Percentiles rank a stretch among this genome's conserved stretches.
phyloP scores from a whole-genome alignment of 176 grass and related monocot species.

The Metroxylon sagu region DNA sequence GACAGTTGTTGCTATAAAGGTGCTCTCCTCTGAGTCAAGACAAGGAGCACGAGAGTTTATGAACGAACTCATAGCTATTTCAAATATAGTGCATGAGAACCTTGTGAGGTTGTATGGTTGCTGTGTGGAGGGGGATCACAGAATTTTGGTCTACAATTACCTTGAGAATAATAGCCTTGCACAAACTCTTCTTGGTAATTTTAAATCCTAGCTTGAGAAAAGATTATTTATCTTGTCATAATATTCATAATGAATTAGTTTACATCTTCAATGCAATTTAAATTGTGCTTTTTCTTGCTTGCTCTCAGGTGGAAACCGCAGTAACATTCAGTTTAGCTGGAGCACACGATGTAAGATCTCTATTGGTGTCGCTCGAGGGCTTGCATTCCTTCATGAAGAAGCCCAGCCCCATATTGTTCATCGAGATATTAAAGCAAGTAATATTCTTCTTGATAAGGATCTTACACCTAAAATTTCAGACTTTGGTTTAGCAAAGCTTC shows the following conservation, averaged over 20 bases:
- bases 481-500: conserved; percentile 75
- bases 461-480: conserved; percentile 71
- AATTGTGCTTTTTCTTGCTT: conserved; percentile 4
- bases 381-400: conserved; percentile 74
- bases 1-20: conserved; percentile 73
- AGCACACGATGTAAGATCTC: conserved; percentile 52
- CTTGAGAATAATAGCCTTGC: conserved; percentile 83
- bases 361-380: conserved; percentile 50
- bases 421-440: conserved; percentile 87
- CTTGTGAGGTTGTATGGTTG: conserved; percentile 69
- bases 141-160: conserved; percentile 77
- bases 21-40: conserved; percentile 68
- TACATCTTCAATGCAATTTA: background rate
- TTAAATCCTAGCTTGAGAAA: background rate
- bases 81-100: conserved; percentile 61
- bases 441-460: conserved; percentile 72
- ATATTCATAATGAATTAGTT: background rate
- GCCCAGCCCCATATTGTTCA: conserved; percentile 48
- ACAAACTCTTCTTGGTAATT: conserved; percentile 63
- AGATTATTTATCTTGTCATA: too few species aligned
- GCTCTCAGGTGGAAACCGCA: conserved; percentile 37
- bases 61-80: conserved; percentile 64
- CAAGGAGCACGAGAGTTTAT: conserved; percentile 66
- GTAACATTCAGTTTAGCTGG: conserved; percentile 58
- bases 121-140: conserved; percentile 55